A percentile compares a stretch with the other conserved stretches of the same genome.
Conservation (phyloP, 1,284 basidiomycete genomes). For the Malassezia restricta region DNA sequence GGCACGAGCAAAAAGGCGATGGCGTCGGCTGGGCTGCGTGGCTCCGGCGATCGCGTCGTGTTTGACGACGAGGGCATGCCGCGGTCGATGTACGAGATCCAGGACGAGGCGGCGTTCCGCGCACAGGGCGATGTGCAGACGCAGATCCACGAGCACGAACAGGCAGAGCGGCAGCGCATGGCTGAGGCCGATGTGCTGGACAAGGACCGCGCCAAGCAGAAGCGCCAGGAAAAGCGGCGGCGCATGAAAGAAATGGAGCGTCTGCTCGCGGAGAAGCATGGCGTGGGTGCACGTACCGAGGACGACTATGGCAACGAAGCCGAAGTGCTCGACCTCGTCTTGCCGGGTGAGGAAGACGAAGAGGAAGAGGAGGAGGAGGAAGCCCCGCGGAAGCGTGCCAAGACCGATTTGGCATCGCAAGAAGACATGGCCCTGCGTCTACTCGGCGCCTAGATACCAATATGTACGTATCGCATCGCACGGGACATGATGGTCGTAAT, state of each 20-base stretch:
- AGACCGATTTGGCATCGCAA: slow-evolving; percentile 2
- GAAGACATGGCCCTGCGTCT: slow-evolving; percentile 22
- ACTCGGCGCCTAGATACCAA: slow-evolving; percentile 14
- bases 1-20: slow-evolving; percentile 66
- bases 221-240: slow-evolving; percentile 49
- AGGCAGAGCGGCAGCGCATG: slow-evolving; percentile 74
- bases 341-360: slow-evolving; percentile 48
- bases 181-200: slow-evolving; percentile 55
- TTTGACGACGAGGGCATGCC: slow-evolving; percentile 55
- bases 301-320: slow-evolving; percentile 14
- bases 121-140: slow-evolving; percentile 59
- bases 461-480: background rate
- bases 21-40: slow-evolving; percentile 67
- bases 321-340: slow-evolving; percentile 38
- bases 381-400: slow-evolving; percentile 2
- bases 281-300: slow-evolving; percentile 16
- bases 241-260: slow-evolving; percentile 76
- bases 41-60: slow-evolving; percentile 68
- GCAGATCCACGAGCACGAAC: slow-evolving; percentile 59
- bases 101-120: slow-evolving; percentile 61
- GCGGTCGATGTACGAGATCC: slow-evolving; percentile 56
- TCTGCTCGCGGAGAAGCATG: slow-evolving; percentile 47
- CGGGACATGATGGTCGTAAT: slow-evolving; percentile 35
- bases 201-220: slow-evolving; percentile 38
- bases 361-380: slow-evolving; percentile 15